Evolutionary conservation across 345 rosid genomes (phyloP).

Genomic region (Clarkia xantiana): DNA sequence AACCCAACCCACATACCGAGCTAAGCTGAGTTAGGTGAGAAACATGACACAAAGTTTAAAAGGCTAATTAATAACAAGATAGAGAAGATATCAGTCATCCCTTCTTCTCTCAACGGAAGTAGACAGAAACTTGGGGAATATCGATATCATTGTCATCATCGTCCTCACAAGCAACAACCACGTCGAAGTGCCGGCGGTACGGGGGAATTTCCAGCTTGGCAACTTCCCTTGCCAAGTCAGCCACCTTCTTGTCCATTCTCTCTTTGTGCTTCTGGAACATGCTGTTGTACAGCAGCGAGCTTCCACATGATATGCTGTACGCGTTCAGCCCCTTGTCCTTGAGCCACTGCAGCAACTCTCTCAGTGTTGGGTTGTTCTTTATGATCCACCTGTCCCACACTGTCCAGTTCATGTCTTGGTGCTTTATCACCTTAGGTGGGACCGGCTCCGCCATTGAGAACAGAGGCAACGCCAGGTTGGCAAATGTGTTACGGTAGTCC

Average conservation of each 20-base stretch:
- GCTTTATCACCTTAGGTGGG: constrained; percentile 76
- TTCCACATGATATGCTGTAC: constrained; percentile 88
- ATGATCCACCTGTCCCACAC: constrained; percentile 97
- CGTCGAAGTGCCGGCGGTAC: constrained; percentile 60
- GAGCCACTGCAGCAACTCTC: constrained; percentile 71
- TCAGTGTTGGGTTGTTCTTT: constrained; percentile 51
- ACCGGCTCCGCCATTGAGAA: constrained; percentile 97
- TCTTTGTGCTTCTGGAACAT: constrained; percentile 80
- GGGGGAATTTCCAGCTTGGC: constrained; percentile 70
- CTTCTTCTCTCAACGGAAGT: constrained; percentile 29
- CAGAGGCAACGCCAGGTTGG: constrained; percentile 84
- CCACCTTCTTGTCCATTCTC: constrained; percentile 65
- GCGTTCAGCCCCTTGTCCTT: constrained; percentile 63
- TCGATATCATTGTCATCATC: constrained; percentile 73
- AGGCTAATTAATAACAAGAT: no score
- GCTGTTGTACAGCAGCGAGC: constrained; percentile 70
- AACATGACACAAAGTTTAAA: no score
- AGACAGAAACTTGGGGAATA: constrained; percentile 72
- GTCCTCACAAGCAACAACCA: constrained; percentile 91
- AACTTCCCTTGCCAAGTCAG: constrained; percentile 74
- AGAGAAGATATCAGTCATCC: no score
- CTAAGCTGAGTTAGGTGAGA: no score
- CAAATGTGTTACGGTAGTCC: constrained; percentile 96
- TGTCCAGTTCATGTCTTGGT: constrained; percentile 83
- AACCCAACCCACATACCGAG: no score